A percentile compares a stretch with the other conserved stretches of the same genome.
phyloP scores from a whole-genome alignment of 495 filamentous ascomycete species.

The Oleoguttula mirabilis region DNA sequence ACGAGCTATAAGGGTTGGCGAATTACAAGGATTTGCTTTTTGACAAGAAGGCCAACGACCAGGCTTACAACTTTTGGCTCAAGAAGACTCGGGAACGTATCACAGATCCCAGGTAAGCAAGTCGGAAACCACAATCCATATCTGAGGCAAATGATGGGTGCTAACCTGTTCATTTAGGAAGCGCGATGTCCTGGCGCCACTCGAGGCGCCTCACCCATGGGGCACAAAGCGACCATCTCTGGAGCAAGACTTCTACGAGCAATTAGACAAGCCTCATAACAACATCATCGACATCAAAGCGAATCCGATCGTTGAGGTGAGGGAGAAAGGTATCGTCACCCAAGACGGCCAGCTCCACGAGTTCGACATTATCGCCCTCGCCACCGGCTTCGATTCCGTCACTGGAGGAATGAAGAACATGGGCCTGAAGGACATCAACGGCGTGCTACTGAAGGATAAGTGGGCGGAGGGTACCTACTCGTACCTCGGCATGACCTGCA shows the following conservation, averaged over 20 bases:
- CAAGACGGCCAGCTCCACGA: conserved; percentile 33
- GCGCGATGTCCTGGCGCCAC: conserved; percentile 43
- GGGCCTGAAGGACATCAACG: conserved; percentile 33
- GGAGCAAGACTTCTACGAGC: conserved; percentile 46
- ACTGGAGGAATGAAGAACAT: conserved; percentile 40
- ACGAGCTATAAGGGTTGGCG: conserved; percentile 28
- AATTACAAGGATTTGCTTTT: conserved; percentile 41
- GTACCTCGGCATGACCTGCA: conserved; percentile 37
- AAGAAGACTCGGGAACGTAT: conserved; percentile 41
- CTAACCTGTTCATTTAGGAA: no score
- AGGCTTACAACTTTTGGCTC: conserved; percentile 46
- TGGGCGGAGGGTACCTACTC: conserved; percentile 41
- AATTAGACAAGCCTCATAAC: conserved; percentile 44
- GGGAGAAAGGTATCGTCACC: no score
- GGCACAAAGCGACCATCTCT: conserved; percentile 45
- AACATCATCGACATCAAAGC: conserved; percentile 39
- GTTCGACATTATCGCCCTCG: conserved; percentile 38
- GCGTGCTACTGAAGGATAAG: conserved; percentile 33
- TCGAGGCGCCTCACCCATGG: conserved; percentile 39
- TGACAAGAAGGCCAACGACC: conserved; percentile 35
- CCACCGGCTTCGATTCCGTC: conserved; percentile 41
- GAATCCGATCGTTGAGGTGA: conserved; percentile 42
- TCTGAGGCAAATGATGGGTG: no score
- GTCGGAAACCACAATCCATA: no score
- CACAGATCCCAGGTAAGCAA: conserved; percentile 32